Conservation (phyloP, 2,329 filamentous ascomycete genomes). For the Stemphylium lycopersici region DNA sequence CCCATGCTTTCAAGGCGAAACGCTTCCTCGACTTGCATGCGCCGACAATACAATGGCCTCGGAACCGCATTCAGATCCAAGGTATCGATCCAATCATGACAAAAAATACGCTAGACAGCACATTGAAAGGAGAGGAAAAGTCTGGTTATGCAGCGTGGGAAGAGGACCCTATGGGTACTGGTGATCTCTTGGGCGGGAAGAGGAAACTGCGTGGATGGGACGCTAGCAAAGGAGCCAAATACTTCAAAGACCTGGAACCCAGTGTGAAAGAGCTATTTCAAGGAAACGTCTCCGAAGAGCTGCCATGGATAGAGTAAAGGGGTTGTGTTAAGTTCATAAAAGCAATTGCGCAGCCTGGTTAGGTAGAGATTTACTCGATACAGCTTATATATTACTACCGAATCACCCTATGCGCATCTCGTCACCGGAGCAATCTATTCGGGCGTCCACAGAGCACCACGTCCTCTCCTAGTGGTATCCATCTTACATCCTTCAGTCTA, state of each 20-base stretch:
- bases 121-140: slow-evolving; percentile 45
- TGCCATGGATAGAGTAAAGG: slow-evolving; percentile 35
- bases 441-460: slow-evolving; percentile 79
- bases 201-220: slow-evolving; percentile 51
- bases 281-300: slow-evolving; percentile 24
- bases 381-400: not conserved
- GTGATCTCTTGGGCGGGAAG: slow-evolving; percentile 46
- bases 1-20: slow-evolving; percentile 56
- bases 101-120: slow-evolving; percentile 42
- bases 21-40: slow-evolving; percentile 52
- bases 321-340: too few relatives aligned
- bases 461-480: slow-evolving; percentile 82
- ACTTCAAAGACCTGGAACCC: slow-evolving; percentile 35
- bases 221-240: slow-evolving; percentile 15
- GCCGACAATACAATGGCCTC: slow-evolving; percentile 53
- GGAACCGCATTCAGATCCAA: slow-evolving; percentile 48
- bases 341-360: too few relatives aligned
- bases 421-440: not conserved
- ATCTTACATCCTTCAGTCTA: slow-evolving; percentile 69
- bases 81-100: slow-evolving; percentile 55
- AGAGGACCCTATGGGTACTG: slow-evolving; percentile 49
- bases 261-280: slow-evolving; percentile 36
- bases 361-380: too few relatives aligned
- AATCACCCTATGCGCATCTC: not conserved
- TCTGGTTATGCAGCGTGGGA: slow-evolving; percentile 48